These are phyloP conservation scores for Pueraria montana DNA, from an alignment of 306 rosid species.

Conservation along the genomic window DNA sequence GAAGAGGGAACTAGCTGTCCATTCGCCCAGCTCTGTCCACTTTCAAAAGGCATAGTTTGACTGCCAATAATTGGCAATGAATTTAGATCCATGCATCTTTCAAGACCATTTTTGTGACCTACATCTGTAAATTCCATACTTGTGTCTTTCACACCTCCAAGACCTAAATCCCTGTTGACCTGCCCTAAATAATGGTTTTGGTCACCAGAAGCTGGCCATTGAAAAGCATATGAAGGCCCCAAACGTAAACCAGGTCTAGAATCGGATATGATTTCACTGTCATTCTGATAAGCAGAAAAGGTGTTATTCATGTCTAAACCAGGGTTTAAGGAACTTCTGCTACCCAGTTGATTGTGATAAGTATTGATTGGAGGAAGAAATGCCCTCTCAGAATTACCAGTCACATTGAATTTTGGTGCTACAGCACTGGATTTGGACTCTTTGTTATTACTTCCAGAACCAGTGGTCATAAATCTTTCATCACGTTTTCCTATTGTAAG, in stretches of 20 bases:
- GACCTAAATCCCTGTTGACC: constrained; percentile 19
- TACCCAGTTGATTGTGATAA: constrained; percentile 16
- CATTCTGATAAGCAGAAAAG: constrained; percentile 46
- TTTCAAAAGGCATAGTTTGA: constrained; percentile 31
- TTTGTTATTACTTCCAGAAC: constrained; percentile 40
- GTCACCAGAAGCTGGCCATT: constrained; percentile 35
- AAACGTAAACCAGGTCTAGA: constrained; percentile 26
- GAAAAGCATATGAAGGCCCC: constrained; percentile 40
- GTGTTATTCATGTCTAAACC: constrained; percentile 34
- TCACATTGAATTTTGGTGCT: constrained; percentile 35
- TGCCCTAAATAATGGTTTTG: constrained; percentile 27
- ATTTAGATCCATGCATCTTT: constrained; percentile 29
- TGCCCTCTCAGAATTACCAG: constrained; percentile 23
- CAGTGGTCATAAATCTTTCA: constrained; percentile 44
- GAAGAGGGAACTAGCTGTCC: constrained; percentile 36
- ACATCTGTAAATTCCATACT: constrained; percentile 33
- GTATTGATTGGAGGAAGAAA: constrained; percentile 41
- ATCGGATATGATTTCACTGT: constrained; percentile 1
- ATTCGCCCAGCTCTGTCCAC: constrained; percentile 17
- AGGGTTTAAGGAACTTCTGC: constrained; percentile 31
- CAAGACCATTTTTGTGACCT: not conserved
- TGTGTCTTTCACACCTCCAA: constrained; percentile 23
- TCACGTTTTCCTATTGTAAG: constrained; percentile 42
- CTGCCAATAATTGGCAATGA: constrained; percentile 39
- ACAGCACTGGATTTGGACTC: constrained; percentile 28